A percentile compares a stretch with the other conserved stretches of the same genome.
Evolutionary conservation across 192 early-diverging fungal genomes (phyloP).

Genomic region (Diversispora eburnea): DNA sequence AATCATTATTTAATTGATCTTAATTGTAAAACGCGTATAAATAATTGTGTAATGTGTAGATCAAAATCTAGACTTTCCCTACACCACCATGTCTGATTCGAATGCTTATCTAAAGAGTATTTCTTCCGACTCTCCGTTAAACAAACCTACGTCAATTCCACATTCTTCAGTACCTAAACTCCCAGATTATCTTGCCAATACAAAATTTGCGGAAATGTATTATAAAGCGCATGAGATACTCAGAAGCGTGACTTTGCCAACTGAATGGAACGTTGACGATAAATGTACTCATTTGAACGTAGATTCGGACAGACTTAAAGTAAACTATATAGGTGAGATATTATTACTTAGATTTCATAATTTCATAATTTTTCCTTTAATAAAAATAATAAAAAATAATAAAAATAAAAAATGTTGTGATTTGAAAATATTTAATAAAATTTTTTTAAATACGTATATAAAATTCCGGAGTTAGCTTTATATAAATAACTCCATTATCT

Average conservation of each 20-base stretch:
- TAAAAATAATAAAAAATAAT: background rate
- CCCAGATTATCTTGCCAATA: background rate
- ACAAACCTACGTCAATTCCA: too few relatives aligned
- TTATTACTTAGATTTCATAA: background rate
- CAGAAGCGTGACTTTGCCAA: background rate
- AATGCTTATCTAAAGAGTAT: too few relatives aligned
- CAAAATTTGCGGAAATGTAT: background rate
- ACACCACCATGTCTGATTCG: too few relatives aligned
- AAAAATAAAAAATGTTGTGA: too few relatives aligned
- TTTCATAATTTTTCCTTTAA: background rate
- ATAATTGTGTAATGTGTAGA: too few relatives aligned
- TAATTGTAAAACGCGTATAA: too few relatives aligned
- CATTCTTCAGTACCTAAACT: background rate
- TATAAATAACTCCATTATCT: background rate
- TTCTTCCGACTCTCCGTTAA: too few relatives aligned
- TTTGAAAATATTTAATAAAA: too few relatives aligned
- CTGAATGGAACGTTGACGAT: background rate
- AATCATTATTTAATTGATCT: too few relatives aligned
- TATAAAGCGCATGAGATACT: background rate
- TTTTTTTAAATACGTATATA: too few relatives aligned
- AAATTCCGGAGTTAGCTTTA: too few relatives aligned
- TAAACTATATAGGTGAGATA: background rate
- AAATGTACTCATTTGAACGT: background rate
- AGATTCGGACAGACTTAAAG: background rate
- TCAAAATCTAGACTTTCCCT: too few relatives aligned